Conservation (phyloP, 2,329 filamentous ascomycete genomes). For the Aspergillus viridinutans region DNA sequence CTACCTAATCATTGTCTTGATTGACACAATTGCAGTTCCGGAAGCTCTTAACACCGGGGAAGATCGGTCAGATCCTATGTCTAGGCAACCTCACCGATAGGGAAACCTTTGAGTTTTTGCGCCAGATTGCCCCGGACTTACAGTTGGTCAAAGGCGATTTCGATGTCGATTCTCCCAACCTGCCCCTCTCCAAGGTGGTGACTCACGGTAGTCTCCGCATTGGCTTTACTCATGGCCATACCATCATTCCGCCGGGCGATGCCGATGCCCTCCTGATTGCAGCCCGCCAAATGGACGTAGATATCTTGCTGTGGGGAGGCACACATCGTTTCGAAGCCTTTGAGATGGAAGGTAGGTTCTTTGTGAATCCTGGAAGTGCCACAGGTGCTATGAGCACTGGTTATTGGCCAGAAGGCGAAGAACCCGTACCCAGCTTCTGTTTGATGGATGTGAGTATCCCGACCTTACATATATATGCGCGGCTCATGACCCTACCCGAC, state of each 20-base stretch:
- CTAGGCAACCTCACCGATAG: constrained; percentile 77
- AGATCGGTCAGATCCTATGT: constrained; percentile 77
- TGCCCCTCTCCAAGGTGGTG: constrained; percentile 64
- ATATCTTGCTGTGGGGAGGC: constrained; percentile 65
- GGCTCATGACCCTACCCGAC: background rate
- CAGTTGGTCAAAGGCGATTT: constrained; percentile 69
- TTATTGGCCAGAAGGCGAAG: constrained; percentile 58
- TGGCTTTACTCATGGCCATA: constrained; percentile 67
- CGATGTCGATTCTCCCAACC: constrained; percentile 62
- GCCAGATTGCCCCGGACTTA: constrained; percentile 66
- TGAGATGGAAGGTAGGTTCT: constrained; percentile 68
- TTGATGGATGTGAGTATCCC: constrained; percentile 85
- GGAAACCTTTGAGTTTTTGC: constrained; percentile 74
- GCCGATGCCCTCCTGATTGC: constrained; percentile 64
- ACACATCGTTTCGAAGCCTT: constrained; percentile 68
- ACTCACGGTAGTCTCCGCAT: constrained; percentile 66
- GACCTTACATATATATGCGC: background rate
- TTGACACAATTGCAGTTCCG: constrained; percentile 59
- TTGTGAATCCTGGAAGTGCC: constrained; percentile 65
- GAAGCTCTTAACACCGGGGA: constrained; percentile 76
- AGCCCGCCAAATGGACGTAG: constrained; percentile 67
- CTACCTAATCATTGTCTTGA: constrained; percentile 7
- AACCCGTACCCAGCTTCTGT: constrained; percentile 86
- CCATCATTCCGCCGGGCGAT: constrained; percentile 64
- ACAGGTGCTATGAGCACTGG: constrained; percentile 62